Evolutionary conservation across 495 filamentous ascomycete species (phyloP).

Genomic region (Aspergillus ostianus): DNA sequence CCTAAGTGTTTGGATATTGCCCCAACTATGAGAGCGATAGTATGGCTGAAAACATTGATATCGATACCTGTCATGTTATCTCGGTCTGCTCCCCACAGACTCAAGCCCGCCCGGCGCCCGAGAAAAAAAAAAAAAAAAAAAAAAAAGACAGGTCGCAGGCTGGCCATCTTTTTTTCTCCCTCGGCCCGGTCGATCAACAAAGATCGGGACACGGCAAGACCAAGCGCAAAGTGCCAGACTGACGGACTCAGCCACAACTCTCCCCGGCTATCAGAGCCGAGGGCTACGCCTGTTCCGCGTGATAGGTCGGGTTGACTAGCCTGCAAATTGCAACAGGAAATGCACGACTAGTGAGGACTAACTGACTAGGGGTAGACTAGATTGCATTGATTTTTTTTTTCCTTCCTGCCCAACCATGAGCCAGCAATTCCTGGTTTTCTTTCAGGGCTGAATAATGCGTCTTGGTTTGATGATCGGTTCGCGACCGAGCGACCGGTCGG

Average conservation of each 20-base stretch:
- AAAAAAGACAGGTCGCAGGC: too few relatives aligned
- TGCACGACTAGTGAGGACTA: not conserved
- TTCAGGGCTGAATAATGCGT: not conserved
- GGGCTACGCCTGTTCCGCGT: not conserved
- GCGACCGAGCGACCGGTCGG: not conserved
- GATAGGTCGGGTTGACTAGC: not conserved
- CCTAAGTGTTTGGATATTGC: too few relatives aligned
- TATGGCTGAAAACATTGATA: not conserved
- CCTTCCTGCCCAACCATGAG: not conserved
- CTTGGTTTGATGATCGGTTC: not conserved
- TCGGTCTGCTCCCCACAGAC: not conserved
- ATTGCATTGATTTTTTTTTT: too few relatives aligned
- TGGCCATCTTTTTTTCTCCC: not conserved
- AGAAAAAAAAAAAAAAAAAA: not conserved
- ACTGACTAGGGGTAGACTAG: not conserved
- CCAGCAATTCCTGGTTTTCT: not conserved
- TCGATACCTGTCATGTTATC: not conserved
- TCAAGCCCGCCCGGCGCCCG: not conserved
- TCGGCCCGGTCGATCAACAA: conserved; percentile 11
- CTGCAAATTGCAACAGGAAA: not conserved
- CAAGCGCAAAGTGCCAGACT: not conserved
- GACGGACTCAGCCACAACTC: not conserved
- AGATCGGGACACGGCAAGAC: not conserved
- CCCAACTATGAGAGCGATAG: too few relatives aligned
- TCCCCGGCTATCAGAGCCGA: not conserved